A percentile compares a stretch with the other conserved stretches of the same genome.
These are phyloP conservation scores for Fusarium equiseti DNA, from an alignment of 2,329 filamentous ascomycete genomes.

Conservation along the genomic window DNA sequence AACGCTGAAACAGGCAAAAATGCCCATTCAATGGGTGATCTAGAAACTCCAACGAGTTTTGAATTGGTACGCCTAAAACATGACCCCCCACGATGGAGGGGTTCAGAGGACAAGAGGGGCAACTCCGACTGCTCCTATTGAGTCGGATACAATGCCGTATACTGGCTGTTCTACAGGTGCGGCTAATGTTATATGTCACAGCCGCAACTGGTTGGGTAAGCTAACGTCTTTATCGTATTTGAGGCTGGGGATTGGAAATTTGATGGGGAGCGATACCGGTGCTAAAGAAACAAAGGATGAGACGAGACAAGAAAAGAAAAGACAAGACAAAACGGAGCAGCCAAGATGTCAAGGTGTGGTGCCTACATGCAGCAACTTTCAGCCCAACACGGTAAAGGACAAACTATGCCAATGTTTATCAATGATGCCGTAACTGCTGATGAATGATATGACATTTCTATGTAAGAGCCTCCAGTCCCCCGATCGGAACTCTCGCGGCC, in stretches of 20 bases:
- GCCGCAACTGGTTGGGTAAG: conserved; percentile 30
- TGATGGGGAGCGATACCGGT: conserved; percentile 8
- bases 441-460: conserved; percentile 38
- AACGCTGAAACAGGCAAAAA: conserved; percentile 36
- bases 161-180: conserved; percentile 19
- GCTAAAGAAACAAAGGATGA: conserved; percentile 10
- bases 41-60: conserved; percentile 22
- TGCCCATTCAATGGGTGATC: background rate
- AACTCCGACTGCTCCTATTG: conserved; percentile 33
- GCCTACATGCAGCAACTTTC: conserved; percentile 17
- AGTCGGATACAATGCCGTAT: conserved; percentile 38
- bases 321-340: background rate
- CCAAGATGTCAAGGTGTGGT: conserved; percentile 28
- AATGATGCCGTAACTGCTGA: conserved; percentile 42
- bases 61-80: conserved; percentile 35
- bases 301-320: conserved; percentile 23
- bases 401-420: conserved; percentile 39
- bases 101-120: conserved; percentile 26
- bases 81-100: conserved; percentile 32
- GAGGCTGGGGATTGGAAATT: background rate
- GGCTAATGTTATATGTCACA: conserved; percentile 21
- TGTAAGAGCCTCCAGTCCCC: conserved; percentile 20
- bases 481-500: conserved; percentile 4
- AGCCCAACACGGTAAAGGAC: conserved; percentile 31
- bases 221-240: conserved; percentile 16